Conservation (phyloP, 2,329 filamentous ascomycete genomes). For the Cladosporium colombiae region DNA sequence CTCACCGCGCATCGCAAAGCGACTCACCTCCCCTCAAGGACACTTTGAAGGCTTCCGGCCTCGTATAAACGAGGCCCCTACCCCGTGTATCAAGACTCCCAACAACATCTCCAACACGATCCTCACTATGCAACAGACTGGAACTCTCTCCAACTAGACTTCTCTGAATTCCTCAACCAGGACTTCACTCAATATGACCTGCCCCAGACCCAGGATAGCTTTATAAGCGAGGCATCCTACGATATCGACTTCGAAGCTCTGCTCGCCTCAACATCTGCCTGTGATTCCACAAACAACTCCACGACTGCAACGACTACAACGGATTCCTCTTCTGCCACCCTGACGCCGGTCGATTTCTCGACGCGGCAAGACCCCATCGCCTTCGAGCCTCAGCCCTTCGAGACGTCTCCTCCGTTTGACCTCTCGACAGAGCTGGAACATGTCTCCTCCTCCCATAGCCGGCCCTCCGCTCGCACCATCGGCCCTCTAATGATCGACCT, state of each 20-base stretch:
- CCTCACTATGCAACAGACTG: slow-evolving; percentile 19
- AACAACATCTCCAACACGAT: not conserved
- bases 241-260: slow-evolving; percentile 19
- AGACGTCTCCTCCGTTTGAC: not conserved
- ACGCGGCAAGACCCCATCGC: not conserved
- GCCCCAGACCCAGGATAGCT: not conserved
- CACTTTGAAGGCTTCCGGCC: slow-evolving; percentile 16
- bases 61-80: slow-evolving; percentile 20
- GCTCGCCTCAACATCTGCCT: slow-evolving; percentile 6
- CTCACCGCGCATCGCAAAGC: slow-evolving; percentile 13
- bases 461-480: not conserved
- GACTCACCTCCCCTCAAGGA: slow-evolving; percentile 9
- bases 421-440: not conserved
- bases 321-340: slow-evolving; percentile 10
- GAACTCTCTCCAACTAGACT: slow-evolving; percentile 19
- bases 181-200: slow-evolving; percentile 17
- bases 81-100: slow-evolving; percentile 16
- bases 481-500: not conserved
- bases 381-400: not conserved
- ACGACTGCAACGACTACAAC: slow-evolving; percentile 3
- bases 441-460: not conserved
- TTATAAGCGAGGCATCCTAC: slow-evolving; percentile 2
- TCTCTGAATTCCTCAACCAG: slow-evolving; percentile 20
- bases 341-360: slow-evolving; percentile 13
- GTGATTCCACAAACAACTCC: not conserved